These are phyloP conservation scores for Geum urbanum DNA, from an alignment of 306 rosid genomes.

Conservation along the genomic window DNA sequence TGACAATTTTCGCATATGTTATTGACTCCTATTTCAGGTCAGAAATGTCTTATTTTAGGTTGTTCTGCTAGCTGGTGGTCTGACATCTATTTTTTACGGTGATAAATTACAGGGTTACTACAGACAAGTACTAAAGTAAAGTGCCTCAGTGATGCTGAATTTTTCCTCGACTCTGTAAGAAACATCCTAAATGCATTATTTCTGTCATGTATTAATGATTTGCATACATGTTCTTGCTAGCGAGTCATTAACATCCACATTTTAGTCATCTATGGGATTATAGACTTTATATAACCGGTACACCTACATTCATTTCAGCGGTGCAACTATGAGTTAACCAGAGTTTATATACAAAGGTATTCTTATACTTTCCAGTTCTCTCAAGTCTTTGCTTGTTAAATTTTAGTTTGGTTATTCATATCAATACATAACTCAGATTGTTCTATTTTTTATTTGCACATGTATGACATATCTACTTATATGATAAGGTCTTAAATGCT, in stretches of 20 bases:
- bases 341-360: too few species aligned
- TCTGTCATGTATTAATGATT: constrained; percentile 2
- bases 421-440: too few species aligned
- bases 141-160: constrained; percentile 82
- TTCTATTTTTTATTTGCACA: too few species aligned
- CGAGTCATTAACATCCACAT: not conserved
- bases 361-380: too few species aligned
- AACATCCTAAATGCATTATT: constrained; percentile 7
- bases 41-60: constrained; percentile 78
- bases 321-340: too few species aligned
- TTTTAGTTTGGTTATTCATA: too few species aligned
- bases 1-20: not conserved
- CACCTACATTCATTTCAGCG: constrained; percentile 48
- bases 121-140: constrained; percentile 59
- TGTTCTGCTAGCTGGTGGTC: constrained; percentile 89
- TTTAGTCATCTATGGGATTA: constrained; percentile 17
- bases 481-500: too few species aligned
- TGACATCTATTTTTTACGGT: constrained; percentile 74
- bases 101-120: constrained; percentile 53
- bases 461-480: too few species aligned
- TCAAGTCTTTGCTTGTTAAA: too few species aligned
- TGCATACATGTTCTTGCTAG: not conserved
- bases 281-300: constrained; percentile 63
- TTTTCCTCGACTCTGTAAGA: constrained; percentile 65
- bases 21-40: constrained; percentile 43